A percentile compares a stretch with the other conserved stretches of the same genome.
Evolutionary conservation across 306 rosid species (phyloP).

Genomic region (Malus domestica): ASM211411v1 NC_041801.1:23533501-23534000

Average conservation of each 20-base stretch:
- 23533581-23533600: neutral
- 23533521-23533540: slow-evolving; percentile 15
- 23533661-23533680: neutral
- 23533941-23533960: too few species aligned
- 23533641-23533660: neutral
- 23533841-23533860: neutral
- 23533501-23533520: slow-evolving; percentile 19
- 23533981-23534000: too few species aligned
- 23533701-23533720: neutral
- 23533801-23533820: neutral
- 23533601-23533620: neutral
- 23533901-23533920: neutral
- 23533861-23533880: neutral
- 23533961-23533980: too few species aligned
- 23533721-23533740: neutral
- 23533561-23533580: neutral
- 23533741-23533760: neutral
- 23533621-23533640: neutral
- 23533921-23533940: neutral
- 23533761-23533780: neutral
- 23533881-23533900: neutral
- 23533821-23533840: neutral
- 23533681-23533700: too few species aligned
- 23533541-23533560: slow-evolving; percentile 5
- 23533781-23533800: neutral